Evolutionary conservation across 176 grass and related monocot genomes (phyloP), one percentile per base, ranked within the genome.

Genomic region (Elaeis guineensis): DNA sequence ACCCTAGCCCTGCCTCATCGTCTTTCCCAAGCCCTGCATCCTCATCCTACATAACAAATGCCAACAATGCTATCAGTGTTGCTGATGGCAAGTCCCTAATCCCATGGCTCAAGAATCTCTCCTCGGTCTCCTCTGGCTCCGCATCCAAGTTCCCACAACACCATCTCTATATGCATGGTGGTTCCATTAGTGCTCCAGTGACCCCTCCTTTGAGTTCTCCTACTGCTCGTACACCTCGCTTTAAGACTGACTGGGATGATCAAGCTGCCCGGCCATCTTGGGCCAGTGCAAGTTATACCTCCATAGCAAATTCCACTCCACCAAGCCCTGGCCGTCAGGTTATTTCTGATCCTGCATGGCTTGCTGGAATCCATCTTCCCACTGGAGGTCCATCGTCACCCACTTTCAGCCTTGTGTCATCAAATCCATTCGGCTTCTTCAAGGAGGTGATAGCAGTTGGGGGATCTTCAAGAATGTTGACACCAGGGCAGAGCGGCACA

Each of bases 151-250:
- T 61, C 22, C 22, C 49, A 7, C 69, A 57, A 48, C 54, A 51
- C 23, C 44, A 50, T 52, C 44, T 71, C 32, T 52, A 30, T 57
- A 50, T 80, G 76, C 79, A 83, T 49, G 80, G 83, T 21, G 78
- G 86, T 28, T 89, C 85, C 29, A 95, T 90, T 8, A 95, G 90
- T 49, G 90, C 90, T 22, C 90, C 90, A 2, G 90, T 95, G 12
- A 95, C 90, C 5, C 90, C 90, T 61, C 86, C 90, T 17, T 83
- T 87, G 61, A 86, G 90, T 50, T 90, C 90, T 4, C 85, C 90
- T 15, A 82, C 82, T 6, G 76, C 90, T 0, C 66, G 61, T 26
- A 86, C 90, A 20, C 82, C 86, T 30, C 79, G 71, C 5, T 66
- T 83, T 23, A 81, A 75, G 69, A 48, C 77, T 16, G 74, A 81